Base-by-base conservation (phyloP, 2,329 filamentous ascomycete species). In the Apiospora kogelbergensis region DNA sequence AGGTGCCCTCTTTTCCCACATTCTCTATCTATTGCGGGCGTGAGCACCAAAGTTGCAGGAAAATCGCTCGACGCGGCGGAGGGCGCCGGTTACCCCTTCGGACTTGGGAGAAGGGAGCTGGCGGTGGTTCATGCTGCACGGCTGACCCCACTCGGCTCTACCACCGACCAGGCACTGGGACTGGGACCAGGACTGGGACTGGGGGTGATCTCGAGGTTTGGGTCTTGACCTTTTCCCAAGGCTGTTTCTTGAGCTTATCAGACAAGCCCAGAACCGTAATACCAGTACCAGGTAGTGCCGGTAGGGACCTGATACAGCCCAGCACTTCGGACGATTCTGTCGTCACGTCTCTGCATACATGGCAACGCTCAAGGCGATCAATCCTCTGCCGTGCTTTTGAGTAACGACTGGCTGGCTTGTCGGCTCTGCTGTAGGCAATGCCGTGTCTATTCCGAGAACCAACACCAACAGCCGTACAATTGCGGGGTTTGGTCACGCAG, bases 71-170 rank as follows among this genome's bases (percentile, higher is more conserved):
- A 41, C 24, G 22, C n/a, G 37, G 40, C 63, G 63, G 63, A 65
- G 63, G 63, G 44, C 63, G 63, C 63, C 63, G 63, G 44, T 65
- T 65, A 11, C 63, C 63, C 57, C 63, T 40, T 65, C 26, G 24
- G 63, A 37, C 63, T 65, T 42, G 24, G 63, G 63, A 65, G 30
- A 37, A 37, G 30, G n/a, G 53, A 60, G 53, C 53, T 60, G 53
- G 30, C 37, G 53, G 37, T 60, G 30, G 53, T 60, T 60, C 53
- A 60, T 37, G 53, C 53, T 60, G 53, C 53, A 60, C 53, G 53
- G 53, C 53, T 30, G 53, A 60, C 53, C 53, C 53, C 53, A 60
- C 53, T 60, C 26, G 53, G 48, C 26, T 20, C 26, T 33, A 17
- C 48, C 48, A 57, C 48, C 48, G 15, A 57, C 48, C 13, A 60